phyloP scores from a whole-genome alignment of 2,329 filamentous ascomycete genomes.

The Stachybotrys chartarum region DNA sequence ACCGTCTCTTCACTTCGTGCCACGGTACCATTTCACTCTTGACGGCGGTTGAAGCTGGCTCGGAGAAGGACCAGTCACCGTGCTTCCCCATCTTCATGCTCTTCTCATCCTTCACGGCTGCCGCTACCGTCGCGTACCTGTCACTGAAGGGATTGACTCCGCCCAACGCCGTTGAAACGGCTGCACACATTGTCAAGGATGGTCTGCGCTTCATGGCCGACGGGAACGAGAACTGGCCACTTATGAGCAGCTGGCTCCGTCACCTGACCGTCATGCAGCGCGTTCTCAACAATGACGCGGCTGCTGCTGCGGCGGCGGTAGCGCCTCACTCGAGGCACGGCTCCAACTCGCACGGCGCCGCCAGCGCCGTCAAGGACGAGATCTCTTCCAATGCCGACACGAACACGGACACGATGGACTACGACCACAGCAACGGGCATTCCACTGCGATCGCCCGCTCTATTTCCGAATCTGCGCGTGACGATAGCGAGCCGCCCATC shows the following conservation, averaged over 20 bases:
- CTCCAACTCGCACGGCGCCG: constrained; percentile 18
- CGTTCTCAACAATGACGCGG: constrained; percentile 47
- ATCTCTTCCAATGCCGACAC: constrained; percentile 47
- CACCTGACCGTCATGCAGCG: constrained; percentile 56
- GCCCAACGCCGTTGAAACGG: constrained; percentile 48
- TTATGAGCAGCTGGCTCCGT: constrained; percentile 52
- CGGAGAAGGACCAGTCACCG: constrained; percentile 51
- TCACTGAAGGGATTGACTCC: constrained; percentile 55
- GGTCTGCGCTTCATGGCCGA: constrained; percentile 53
- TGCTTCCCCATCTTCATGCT: constrained; percentile 59
- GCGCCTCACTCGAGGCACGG: constrained; percentile 23
- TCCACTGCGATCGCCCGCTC: constrained; percentile 24
- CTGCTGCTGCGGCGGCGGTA: constrained; percentile 18
- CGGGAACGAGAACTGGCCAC: constrained; percentile 51
- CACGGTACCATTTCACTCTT: constrained; percentile 52
- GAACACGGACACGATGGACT: constrained; percentile 50
- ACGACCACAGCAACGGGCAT: constrained; percentile 36
- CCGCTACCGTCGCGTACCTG: constrained; percentile 54
- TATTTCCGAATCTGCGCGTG: constrained; percentile 34
- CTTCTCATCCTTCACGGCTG: constrained; percentile 54
- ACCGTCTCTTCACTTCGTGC: constrained; percentile 50
- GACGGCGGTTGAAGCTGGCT: constrained; percentile 45
- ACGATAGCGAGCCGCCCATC: constrained; percentile 45
- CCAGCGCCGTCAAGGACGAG: constrained; percentile 43
- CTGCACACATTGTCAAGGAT: constrained; percentile 49